Evolutionary conservation across 1,284 basidiomycete genomes (phyloP).

Genomic region (Entoloma clypeatum): DNA sequence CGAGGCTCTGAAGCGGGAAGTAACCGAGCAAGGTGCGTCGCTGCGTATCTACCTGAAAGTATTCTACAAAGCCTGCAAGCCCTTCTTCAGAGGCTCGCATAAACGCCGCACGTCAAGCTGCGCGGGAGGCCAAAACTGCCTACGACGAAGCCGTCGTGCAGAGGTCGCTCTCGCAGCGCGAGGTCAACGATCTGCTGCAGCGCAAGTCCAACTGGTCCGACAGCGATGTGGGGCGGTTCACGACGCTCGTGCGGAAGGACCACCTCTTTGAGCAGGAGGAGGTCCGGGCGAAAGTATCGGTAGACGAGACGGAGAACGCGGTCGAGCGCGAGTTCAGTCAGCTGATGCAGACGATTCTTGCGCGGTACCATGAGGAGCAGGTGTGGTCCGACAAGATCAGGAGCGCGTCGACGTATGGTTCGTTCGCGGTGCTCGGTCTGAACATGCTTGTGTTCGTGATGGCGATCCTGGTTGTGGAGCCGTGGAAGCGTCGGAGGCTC

Average conservation of each 20-base stretch:
- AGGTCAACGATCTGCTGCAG: constrained; percentile 88
- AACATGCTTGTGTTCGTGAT: constrained; percentile 87
- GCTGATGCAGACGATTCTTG: constrained; percentile 82
- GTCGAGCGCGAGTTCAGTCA: constrained; percentile 84
- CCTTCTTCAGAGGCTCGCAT: constrained; percentile 56
- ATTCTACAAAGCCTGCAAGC: neutral
- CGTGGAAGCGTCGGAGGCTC: constrained; percentile 84
- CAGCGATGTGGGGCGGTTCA: constrained; percentile 79
- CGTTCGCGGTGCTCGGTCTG: constrained; percentile 75
- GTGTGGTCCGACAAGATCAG: constrained; percentile 98
- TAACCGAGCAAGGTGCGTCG: constrained; percentile 73
- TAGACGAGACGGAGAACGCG: constrained; percentile 65
- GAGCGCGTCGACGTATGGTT: constrained; percentile 87
- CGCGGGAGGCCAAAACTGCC: constrained; percentile 65
- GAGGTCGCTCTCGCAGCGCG: constrained; percentile 78
- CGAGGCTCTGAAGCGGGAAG: constrained; percentile 73
- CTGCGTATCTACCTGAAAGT: neutral
- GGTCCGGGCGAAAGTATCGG: constrained; percentile 57
- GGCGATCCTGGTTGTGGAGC: constrained; percentile 87
- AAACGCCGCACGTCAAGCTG: constrained; percentile 52
- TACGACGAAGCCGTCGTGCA: constrained; percentile 73
- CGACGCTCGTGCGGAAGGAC: constrained; percentile 81
- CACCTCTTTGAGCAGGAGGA: constrained; percentile 82
- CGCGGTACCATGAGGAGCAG: constrained; percentile 93
- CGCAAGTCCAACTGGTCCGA: constrained; percentile 88